Base-by-base conservation (phyloP, 2,329 filamentous ascomycete species). In the Cercospora janseana region DNA sequence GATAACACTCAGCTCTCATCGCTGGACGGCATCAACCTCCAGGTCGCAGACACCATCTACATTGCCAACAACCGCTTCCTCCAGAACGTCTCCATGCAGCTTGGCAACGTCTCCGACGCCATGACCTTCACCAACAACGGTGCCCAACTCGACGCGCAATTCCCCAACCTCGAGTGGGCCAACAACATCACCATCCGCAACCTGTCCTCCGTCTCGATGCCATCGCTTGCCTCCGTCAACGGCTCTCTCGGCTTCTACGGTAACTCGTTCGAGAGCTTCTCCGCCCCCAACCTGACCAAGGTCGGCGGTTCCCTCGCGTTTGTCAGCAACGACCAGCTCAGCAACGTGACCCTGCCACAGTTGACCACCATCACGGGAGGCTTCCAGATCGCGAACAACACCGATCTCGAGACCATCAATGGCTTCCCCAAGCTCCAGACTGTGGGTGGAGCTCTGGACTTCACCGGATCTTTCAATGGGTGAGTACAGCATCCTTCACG, bases 1-100 rank as follows among this genome's bases (percentile, higher is more conserved):
- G 80, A 83, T 72, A 93, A 98, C 77, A 98, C 93, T 43, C 83
- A 85, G 71, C 81, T 98, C 62, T 79, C 76, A 69, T 82, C 79
- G 59, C 80, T 98, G 53, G 78, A 85, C 60, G 90, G 89, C 66
- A 87, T 98, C 69, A 86, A 89, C 69, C 78, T 97, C 58, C 72
- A 81, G 57, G 78, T 79, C n/a, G 84, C 89, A 47, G 79, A 81
- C 50, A 78, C 75, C 60, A 81, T 98, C 69, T 77, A 87, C 70
- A 86, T 98, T 72, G 86, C 88, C 80, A 95, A 95, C 84, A 97
- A 97, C 82, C 75, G 75, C 55, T 85, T 86, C 67, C 79, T 98
- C 62, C 81, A 80, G 67, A 77, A 76, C 55, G 87, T 94, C 75
- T 80, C 81, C 67, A 87, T 90, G 71, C 80, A 86, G 68, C 79